Evolutionary conservation across 129 eudicot species (phyloP), one percentile per base, ranked within the genome.

Genomic region (Saposhnikovia divaricata): DNA sequence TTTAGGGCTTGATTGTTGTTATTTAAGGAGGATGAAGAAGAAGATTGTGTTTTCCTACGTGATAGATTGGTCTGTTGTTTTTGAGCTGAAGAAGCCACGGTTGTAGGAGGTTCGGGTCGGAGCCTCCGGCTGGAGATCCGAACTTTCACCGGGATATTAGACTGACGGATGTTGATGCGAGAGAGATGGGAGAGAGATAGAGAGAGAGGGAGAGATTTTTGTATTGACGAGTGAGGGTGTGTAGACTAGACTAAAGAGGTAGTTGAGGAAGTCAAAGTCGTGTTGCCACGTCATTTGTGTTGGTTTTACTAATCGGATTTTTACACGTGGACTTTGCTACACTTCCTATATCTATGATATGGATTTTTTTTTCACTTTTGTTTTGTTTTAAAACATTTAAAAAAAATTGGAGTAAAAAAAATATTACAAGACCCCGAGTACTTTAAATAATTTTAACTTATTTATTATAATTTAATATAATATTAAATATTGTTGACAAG

Each of bases 11-110:
- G 83, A 66, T 51, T 55, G 10, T 57, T 21, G 25, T 57, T 21
- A 57, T 57, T 57, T 0, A 34, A 57, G 47, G 85, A 61, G 27
- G 83, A 76, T 8, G 90, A 80, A 47, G 85, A 80, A 19, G 88
- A 76, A 53, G 84, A 65, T 45, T 90, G 46, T 34, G 87, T 75
- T 84, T 88, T 87, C 78, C 98, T 84, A 21, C 91, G 89, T 44
- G 91, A 75, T 76, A 87, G 82, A 75, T 61, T 86, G 45, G 78
- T 34, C 43, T 83, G 94, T 80, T 81, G 89, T 50, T 68, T 61
- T n/a, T 81, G 89, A 59, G 83, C 89, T 87, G 98, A 85, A 77
- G 96, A 90, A 95, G 98, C 98, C 98, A 95, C 97, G 97, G 86
- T 87, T 87, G 86, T 28, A 79, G 74, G 45, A 59, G 74, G n/a